Percentiles rank a stretch among this genome's conserved stretches.
These are phyloP conservation scores for Ilex aquifolium DNA, from an alignment of 257 asterid genomes.

Conservation along the genomic window DNA sequence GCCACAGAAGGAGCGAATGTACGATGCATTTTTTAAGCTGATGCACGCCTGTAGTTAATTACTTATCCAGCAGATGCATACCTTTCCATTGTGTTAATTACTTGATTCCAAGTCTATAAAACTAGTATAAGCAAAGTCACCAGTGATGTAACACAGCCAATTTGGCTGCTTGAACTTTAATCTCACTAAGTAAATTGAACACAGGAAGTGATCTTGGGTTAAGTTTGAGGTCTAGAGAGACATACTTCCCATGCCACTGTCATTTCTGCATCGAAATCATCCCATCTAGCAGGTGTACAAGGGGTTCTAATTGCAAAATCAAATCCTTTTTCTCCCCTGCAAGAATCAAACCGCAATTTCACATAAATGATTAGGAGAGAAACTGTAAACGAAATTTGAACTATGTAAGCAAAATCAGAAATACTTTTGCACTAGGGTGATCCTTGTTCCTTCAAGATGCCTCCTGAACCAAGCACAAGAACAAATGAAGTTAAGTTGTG, in stretches of 20 bases:
- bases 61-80: no score
- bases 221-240: conserved; percentile 11
- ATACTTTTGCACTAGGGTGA: conserved; percentile 65
- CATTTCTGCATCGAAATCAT: conserved; percentile 82
- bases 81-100: no score
- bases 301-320: conserved; percentile 80
- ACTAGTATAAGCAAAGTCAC: no score
- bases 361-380: conserved; percentile 9
- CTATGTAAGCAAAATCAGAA: conserved; percentile 8
- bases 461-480: conserved; percentile 49
- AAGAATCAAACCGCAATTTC: conserved; percentile 12
- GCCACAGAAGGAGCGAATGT: no score
- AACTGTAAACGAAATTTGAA: conserved; percentile 9
- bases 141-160: no score
- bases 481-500: neutral
- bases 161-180: no score
- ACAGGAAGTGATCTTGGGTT: neutral
- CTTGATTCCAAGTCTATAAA: no score
- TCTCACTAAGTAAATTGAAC: no score
- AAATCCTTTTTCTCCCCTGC: conserved; percentile 70
- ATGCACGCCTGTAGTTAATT: no score
- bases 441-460: conserved; percentile 94
- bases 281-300: conserved; percentile 87
- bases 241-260: conserved; percentile 94
- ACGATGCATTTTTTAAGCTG: no score